Percentiles rank a stretch among this genome's conserved stretches.
Evolutionary conservation across 139 green algal genomes (phyloP).

Genomic region (Limnomonas spitsbergensis): DNA sequence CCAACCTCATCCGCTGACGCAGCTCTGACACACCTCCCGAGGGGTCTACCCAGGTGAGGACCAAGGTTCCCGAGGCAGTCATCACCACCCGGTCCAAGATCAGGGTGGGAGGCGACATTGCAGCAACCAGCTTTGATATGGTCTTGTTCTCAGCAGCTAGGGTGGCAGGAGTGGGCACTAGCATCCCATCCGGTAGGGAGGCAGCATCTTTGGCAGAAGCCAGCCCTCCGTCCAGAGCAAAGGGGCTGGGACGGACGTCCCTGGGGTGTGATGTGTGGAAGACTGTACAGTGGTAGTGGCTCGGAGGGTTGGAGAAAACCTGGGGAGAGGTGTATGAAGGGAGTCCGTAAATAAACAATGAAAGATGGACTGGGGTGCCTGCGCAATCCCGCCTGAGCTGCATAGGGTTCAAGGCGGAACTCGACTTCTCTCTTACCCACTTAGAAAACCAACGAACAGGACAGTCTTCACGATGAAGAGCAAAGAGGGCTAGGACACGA

Average conservation of each 20-base stretch:
- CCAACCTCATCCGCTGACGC: constrained; percentile 8
- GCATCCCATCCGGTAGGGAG: not conserved
- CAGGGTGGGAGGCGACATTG: not conserved
- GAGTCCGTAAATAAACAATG: no score
- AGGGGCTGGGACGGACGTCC: constrained; percentile 28
- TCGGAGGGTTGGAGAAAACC: constrained; percentile 30
- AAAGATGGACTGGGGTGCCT: no score
- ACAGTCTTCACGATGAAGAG: no score
- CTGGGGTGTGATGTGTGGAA: constrained; percentile 42
- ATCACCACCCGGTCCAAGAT: constrained; percentile 33
- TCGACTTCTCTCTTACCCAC: no score
- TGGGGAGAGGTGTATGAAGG: no score
- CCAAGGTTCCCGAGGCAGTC: constrained; percentile 24
- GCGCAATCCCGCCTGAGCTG: no score
- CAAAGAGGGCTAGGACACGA: no score
- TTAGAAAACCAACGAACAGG: no score
- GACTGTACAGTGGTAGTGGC: constrained; percentile 32
- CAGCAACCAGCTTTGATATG: constrained; percentile 13
- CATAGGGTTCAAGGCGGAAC: no score
- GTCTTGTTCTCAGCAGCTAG: not conserved
- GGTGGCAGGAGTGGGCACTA: not conserved
- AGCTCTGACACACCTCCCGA: not conserved
- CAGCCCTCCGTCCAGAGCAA: constrained; percentile 14
- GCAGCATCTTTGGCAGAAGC: not conserved
- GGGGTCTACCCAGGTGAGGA: constrained; percentile 32